Percentiles rank a stretch among this genome's conserved stretches.
These are phyloP conservation scores for Jaapia argillacea DNA, from an alignment of 768 basidiomycete genomes.

Conservation along the genomic window DNA sequence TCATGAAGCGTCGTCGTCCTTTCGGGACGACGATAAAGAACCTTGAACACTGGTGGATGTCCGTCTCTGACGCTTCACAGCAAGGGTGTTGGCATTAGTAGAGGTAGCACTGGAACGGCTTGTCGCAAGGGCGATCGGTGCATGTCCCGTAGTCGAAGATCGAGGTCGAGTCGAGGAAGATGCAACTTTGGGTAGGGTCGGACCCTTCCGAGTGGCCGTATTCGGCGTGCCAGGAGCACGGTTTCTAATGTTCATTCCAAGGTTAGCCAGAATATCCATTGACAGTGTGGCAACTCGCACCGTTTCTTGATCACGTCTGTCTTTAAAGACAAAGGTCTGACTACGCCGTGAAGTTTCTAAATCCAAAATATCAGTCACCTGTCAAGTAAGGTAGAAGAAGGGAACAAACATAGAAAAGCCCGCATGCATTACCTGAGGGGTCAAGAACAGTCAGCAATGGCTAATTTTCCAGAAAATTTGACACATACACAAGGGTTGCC, in stretches of 20 bases:
- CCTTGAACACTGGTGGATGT: no score
- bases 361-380: conserved; percentile 4
- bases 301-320: conserved; percentile 98
- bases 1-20: no score
- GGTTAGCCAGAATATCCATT: conserved; percentile 4
- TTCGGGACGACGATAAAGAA: no score
- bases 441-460: no score
- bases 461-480: no score
- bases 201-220: conserved; percentile 48
- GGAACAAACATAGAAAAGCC: conserved; percentile 78
- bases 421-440: conserved; percentile 83
- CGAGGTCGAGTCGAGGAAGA: conserved; percentile 66
- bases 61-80: conserved; percentile 78
- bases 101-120: conserved; percentile 19
- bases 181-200: conserved; percentile 63
- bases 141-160: conserved; percentile 53
- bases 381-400: conserved; percentile 2
- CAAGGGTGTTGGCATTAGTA: conserved; percentile 14
- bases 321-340: conserved; percentile 88
- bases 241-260: conserved; percentile 40
- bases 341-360: conserved; percentile 93
- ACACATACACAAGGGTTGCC: conserved; percentile 78
- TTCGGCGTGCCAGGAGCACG: conserved; percentile 69
- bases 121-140: conserved; percentile 36
- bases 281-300: conserved; percentile 23